phyloP scores from a whole-genome alignment of 176 grass and related monocot genomes.

The Musa schizocarpa region DNA sequence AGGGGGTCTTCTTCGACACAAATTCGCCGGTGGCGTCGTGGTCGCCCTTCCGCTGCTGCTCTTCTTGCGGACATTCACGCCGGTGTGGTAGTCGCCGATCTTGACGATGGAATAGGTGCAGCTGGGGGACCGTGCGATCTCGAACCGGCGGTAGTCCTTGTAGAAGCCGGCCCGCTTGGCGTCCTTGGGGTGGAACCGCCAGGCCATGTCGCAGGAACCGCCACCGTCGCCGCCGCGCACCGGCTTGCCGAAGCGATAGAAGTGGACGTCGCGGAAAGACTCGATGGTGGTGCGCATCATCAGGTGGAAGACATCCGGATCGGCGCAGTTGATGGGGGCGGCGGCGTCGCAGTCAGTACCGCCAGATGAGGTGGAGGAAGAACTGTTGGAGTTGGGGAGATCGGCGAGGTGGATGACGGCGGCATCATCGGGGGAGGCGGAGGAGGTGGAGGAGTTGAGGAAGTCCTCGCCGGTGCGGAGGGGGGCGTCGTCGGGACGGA shows the following conservation, averaged over 20 bases:
- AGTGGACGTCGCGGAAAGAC: conserved; percentile 55
- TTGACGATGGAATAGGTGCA: conserved; percentile 48
- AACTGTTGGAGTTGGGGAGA: background rate
- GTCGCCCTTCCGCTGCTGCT: background rate
- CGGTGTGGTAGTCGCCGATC: conserved; percentile 59
- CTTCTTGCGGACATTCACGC: conserved; percentile 51
- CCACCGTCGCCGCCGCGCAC: conserved; percentile 26
- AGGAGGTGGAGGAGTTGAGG: conserved; percentile 22
- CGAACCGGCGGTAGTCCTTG: conserved; percentile 77
- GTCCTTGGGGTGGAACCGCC: conserved; percentile 40
- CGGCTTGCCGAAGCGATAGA: conserved; percentile 59
- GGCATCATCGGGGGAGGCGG: background rate
- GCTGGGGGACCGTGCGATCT: conserved; percentile 29
- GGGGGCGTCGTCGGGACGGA: conserved; percentile 20
- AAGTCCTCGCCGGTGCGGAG: conserved; percentile 17
- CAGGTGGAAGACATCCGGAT: conserved; percentile 52
- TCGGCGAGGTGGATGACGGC: background rate
- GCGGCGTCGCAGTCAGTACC: conserved; percentile 22
- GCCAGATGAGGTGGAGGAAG: conserved; percentile 1
- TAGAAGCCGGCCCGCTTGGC: conserved; percentile 26
- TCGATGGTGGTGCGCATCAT: conserved; percentile 58
- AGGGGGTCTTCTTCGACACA: background rate
- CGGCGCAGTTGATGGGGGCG: conserved; percentile 41
- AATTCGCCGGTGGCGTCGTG: background rate
- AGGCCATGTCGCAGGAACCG: conserved; percentile 67